These are phyloP conservation scores for Naumovozyma dairenensis DNA, from an alignment of 805 yeast genomes.

Conservation along the genomic window DNA sequence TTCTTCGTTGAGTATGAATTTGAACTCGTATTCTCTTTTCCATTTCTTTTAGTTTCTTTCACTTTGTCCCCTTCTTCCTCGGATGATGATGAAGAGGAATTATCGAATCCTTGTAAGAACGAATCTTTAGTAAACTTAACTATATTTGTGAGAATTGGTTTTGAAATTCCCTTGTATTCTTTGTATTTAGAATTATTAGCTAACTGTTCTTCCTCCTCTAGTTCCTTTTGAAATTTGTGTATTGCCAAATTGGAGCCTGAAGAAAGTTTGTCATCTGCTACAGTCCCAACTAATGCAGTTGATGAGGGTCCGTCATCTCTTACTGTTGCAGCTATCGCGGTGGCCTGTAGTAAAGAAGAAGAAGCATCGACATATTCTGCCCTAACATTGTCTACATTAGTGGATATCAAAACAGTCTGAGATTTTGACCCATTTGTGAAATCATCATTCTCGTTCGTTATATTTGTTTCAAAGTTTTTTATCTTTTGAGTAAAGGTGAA, in stretches of 20 bases:
- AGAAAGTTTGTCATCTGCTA: not conserved
- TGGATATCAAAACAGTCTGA: too few species aligned
- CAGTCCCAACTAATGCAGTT: not conserved
- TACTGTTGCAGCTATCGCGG: not conserved
- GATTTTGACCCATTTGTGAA: not conserved
- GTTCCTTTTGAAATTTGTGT: constrained; percentile 12
- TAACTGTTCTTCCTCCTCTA: constrained; percentile 4
- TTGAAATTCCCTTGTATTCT: constrained; percentile 3
- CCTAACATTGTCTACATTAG: too few species aligned
- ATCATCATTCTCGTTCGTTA: not conserved
- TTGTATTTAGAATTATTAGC: not conserved
- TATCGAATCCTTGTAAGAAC: constrained; percentile 18
- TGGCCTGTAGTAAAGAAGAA: too few species aligned
- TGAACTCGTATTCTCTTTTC: not conserved
- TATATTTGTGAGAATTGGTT: not conserved
- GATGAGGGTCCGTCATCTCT: not conserved
- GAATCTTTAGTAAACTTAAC: constrained; percentile 14
- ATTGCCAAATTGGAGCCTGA: constrained; percentile 7
- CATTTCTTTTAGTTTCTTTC: not conserved
- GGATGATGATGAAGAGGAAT: constrained; percentile 5
- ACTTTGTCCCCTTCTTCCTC: constrained; percentile 1
- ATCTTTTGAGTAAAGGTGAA: not conserved
- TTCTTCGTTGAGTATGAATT: too few species aligned
- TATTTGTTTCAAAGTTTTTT: not conserved
- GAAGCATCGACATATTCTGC: too few species aligned